Percentiles rank a stretch among this genome's conserved stretches.
These are phyloP conservation scores for Candida patagonica DNA, from an alignment of 805 yeast genomes.

Conservation along the genomic window DNA sequence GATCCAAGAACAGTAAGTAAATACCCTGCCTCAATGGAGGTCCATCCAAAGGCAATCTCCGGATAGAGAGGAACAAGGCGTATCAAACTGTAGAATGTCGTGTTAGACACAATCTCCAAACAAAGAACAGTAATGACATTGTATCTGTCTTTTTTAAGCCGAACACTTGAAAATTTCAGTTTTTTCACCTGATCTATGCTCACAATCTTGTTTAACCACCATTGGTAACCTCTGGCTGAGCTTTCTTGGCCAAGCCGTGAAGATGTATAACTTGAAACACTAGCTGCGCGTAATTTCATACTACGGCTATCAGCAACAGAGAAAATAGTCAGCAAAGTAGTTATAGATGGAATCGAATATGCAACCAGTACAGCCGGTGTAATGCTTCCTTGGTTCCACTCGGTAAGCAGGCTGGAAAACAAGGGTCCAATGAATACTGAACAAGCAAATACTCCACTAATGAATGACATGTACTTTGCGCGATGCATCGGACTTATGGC, in stretches of 20 bases:
- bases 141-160: no score
- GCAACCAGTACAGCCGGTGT: constrained; percentile 1
- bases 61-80: constrained; percentile 20
- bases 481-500: constrained; percentile 53
- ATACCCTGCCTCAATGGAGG: constrained; percentile 25
- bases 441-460: constrained; percentile 13
- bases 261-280: background rate
- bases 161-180: no score
- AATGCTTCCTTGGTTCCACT: constrained; percentile 5
- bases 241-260: no score
- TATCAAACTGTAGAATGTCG: constrained; percentile 8
- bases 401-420: constrained; percentile 17
- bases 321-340: background rate
- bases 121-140: no score
- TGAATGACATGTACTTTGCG: constrained; percentile 19
- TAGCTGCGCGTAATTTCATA: background rate
- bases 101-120: no score
- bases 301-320: background rate
- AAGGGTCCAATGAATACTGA: constrained; percentile 23
- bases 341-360: background rate
- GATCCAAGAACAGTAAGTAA: constrained; percentile 20
- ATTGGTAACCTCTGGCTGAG: no score
- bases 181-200: no score
- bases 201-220: no score
- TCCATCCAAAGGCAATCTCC: constrained; percentile 25